These are phyloP conservation scores for Tolypocladium endophyticum DNA, from an alignment of 2,329 filamentous ascomycete genomes.

Conservation along the genomic window DNA sequence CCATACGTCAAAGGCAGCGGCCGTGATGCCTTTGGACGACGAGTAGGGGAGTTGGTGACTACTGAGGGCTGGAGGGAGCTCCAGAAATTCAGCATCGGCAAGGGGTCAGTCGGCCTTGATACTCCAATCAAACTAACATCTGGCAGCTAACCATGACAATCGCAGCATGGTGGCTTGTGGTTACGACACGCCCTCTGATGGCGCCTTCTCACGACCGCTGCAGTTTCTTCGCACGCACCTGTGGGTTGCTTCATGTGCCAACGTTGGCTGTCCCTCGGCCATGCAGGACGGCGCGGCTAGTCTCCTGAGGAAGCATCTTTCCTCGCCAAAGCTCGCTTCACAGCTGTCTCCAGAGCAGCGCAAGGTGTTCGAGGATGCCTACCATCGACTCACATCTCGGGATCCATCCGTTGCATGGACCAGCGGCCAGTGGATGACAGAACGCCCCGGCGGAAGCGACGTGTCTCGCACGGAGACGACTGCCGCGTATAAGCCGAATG, in stretches of 20 bases:
- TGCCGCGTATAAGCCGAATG: conserved; percentile 24
- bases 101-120: conserved; percentile 28
- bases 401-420: conserved; percentile 49
- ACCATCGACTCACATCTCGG: conserved; percentile 40
- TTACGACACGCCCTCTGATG: conserved; percentile 43
- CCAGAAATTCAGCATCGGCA: conserved; percentile 45
- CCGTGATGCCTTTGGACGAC: conserved; percentile 51
- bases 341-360: conserved; percentile 18
- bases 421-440: conserved; percentile 71
- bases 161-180: conserved; percentile 44
- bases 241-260: conserved; percentile 48
- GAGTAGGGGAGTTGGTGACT: conserved; percentile 49
- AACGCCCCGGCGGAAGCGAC: conserved; percentile 58
- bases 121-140: neutral
- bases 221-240: conserved; percentile 50
- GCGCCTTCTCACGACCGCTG: conserved; percentile 41
- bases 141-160: neutral
- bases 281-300: conserved; percentile 56
- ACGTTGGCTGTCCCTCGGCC: conserved; percentile 53
- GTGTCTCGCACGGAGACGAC: conserved; percentile 58
- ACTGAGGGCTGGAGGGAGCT: conserved; percentile 56
- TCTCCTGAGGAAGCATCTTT: conserved; percentile 35
- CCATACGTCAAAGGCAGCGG: conserved; percentile 47
- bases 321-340: conserved; percentile 13
- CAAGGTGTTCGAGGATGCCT: conserved; percentile 40